Base-by-base conservation (phyloP, 1,139 yeast genomes). In the Geotrichum candidum region DNA sequence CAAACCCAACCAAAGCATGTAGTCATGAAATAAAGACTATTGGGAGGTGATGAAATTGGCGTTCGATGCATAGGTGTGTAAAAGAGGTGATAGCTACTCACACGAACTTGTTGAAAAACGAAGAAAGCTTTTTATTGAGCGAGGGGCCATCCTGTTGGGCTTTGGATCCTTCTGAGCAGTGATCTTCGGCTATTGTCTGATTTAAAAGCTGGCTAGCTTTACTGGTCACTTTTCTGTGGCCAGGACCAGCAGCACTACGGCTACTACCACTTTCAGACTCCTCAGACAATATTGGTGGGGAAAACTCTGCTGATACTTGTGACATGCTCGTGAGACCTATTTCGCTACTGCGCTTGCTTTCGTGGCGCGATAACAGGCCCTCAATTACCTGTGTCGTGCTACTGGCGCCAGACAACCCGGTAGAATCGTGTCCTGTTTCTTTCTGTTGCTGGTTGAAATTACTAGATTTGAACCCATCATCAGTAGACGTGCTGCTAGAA, bases 41-140 rank as follows among this genome's bases (percentile, higher is more conserved):
- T n/a, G 23, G 22, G 23, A 1, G 3, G 5, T n/a, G 18, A n/a
- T n/a, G 22, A 41, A 25, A 41, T 41, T n/a, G 13, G 48, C 10
- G 18, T n/a, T 41, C 10, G n/a, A 35, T n/a, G 10, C n/a, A 11
- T 51, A 18, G 18, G 41, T 33, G 53, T 27, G 23, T 15, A 22
- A n/a, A 10, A 9, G 13, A 33, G 9, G 4, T 22, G 48, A 10
- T 50, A 22, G 22, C 4, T 23, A n/a, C 54, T n/a, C 31, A 35
- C 27, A 33, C 31, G 29, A 33, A 33, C 48, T 54, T 54, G 33
- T 31, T 48, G 33, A 56, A 56, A 35, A 56, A 50, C 22, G 58
- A 56, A 6, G 58, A 56, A 22, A 56, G 48, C 33, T 56, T 56
- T 4, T 31, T 22, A 18, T 56, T 56, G 5, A 56, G 48, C 11